These are phyloP conservation scores for Coemansia furcata DNA, from an alignment of 192 early-diverging fungal species.

Conservation along the genomic window DNA sequence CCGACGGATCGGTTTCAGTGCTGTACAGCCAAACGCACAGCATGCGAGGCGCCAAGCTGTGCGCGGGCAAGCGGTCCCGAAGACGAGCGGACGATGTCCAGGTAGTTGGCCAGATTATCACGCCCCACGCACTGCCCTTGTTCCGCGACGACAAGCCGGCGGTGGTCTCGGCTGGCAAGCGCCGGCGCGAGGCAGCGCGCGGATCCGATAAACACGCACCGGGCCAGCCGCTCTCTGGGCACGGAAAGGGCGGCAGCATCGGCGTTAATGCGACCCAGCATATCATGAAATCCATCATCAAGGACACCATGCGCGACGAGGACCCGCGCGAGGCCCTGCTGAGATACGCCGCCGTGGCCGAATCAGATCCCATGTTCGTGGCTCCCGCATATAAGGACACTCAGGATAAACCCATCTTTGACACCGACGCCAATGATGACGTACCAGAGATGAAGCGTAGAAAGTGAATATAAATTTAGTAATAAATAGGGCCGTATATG, in stretches of 20 bases:
- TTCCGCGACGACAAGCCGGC: slow-evolving; percentile 65
- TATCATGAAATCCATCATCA: slow-evolving; percentile 76
- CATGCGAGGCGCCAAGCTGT: slow-evolving; percentile 70
- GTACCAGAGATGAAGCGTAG: slow-evolving; percentile 41
- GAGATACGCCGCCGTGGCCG: slow-evolving; percentile 77
- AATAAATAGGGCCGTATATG: not conserved
- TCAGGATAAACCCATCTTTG: slow-evolving; percentile 71
- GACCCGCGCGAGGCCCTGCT: slow-evolving; percentile 93
- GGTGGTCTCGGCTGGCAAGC: slow-evolving; percentile 57
- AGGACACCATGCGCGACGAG: slow-evolving; percentile 75
- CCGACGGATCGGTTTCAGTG: slow-evolving; percentile 71
- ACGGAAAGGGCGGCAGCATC: slow-evolving; percentile 83
- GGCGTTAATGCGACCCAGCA: slow-evolving; percentile 81
- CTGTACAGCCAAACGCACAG: slow-evolving; percentile 72
- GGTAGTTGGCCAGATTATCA: slow-evolving; percentile 66
- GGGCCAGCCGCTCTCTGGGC: slow-evolving; percentile 67
- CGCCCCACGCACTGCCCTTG: slow-evolving; percentile 85
- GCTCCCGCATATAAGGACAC: slow-evolving; percentile 74
- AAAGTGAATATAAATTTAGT: slow-evolving; percentile 13
- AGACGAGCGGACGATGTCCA: not conserved
- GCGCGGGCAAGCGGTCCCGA: slow-evolving; percentile 52
- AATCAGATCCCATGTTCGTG: slow-evolving; percentile 84
- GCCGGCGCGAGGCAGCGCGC: slow-evolving; percentile 70
- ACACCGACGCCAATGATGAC: slow-evolving; percentile 28
- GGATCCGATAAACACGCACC: slow-evolving; percentile 62